Base-by-base conservation (phyloP, 106 monocot species). In the Dendrobium officinale region DNA sequence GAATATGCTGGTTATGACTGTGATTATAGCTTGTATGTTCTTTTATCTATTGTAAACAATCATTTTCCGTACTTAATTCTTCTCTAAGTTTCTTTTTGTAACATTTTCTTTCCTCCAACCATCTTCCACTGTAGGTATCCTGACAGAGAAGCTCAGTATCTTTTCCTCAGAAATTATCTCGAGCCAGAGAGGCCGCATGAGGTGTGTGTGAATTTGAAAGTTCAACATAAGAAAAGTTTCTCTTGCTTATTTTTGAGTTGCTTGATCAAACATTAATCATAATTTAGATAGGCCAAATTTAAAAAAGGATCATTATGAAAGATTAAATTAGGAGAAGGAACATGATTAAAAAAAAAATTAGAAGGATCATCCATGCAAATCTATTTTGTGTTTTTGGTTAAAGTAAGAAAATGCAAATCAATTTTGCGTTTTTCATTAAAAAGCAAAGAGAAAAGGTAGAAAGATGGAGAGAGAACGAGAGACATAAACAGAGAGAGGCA, bases 1-100 rank as follows among this genome's bases (percentile, higher is more conserved):
- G 98, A 95, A 88, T 98, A 92, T 88, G 98, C 95, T 45, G 98
- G 95, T 43, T 88, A 81, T 74, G 95, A 95, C 27, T 95, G 94
- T 45, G 88, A 98, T 81, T 98, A 98, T 77, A 89, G 45, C 79
- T 49, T 76, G 76, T 76, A 76, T 76, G 22, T 49, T 48, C 48
- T 2, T 43, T 76, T 1, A 9, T 27, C 13, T 48, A 1, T 26
- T 49, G 16, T 49, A 49, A 24, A 22, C 26, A 45, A 13, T 10
- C 19, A 48, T 76, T 24, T 49, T 49, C 17, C 26, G 51, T 2
- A 13, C 26, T 74, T 42, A 42, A 20, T 19, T 10, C 27, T 26
- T 31, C 0, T 27, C 10, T 51, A 15, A 48, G 4, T 9, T 70
- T 70, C 70, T 70, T 37, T 19, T 49, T 49, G 9, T 37, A 26